phyloP scores from a whole-genome alignment of 2,329 filamentous ascomycete species.

The Stemphylium beticola region DNA sequence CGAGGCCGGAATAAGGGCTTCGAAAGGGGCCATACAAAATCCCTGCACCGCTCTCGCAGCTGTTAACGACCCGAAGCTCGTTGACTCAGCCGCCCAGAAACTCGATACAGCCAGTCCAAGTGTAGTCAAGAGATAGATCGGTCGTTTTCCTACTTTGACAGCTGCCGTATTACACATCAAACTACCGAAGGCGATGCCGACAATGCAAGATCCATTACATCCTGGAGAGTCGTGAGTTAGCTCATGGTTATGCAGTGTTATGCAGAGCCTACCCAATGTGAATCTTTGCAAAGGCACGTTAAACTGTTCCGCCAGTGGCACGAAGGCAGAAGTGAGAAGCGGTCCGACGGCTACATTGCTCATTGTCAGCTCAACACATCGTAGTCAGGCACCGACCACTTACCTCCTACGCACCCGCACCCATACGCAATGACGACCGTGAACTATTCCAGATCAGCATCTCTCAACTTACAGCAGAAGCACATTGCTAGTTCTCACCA shows the following conservation, averaged over 20 bases:
- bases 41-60: constrained; percentile 29
- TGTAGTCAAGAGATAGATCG: constrained; percentile 28
- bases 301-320: constrained; percentile 26
- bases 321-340: constrained; percentile 30
- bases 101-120: constrained; percentile 26
- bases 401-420: constrained; percentile 33
- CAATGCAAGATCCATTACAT: constrained; percentile 29
- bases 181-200: constrained; percentile 26
- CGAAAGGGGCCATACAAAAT: constrained; percentile 34
- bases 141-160: constrained; percentile 31
- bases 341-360: constrained; percentile 27
- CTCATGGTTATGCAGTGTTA: not conserved
- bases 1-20: constrained; percentile 33
- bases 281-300: constrained; percentile 28
- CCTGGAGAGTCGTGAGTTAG: constrained; percentile 5
- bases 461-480: fast-evolving
- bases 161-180: constrained; percentile 30
- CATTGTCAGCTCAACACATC: not conserved
- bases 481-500: not conserved
- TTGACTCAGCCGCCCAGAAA: constrained; percentile 34
- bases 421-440: constrained; percentile 31
- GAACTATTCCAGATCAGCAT: constrained; percentile 14
- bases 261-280: constrained; percentile 10
- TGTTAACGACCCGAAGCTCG: constrained; percentile 26
- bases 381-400: not conserved